A percentile compares a stretch with the other conserved stretches of the same genome.
Evolutionary conservation across 1,284 basidiomycete genomes (phyloP).

Genomic region (Naganishia albida): DNA sequence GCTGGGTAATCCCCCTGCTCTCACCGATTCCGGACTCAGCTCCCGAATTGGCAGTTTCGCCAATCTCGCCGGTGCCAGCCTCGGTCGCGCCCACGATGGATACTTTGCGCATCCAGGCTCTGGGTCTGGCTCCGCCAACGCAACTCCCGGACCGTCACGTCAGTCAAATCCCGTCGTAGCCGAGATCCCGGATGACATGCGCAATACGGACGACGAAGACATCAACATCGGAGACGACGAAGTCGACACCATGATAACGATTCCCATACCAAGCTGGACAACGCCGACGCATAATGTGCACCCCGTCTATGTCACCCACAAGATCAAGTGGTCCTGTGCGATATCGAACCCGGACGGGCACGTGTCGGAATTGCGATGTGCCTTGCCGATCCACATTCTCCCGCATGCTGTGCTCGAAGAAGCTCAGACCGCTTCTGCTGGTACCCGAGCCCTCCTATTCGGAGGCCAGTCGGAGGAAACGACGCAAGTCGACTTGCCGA

Average conservation of each 20-base stretch:
- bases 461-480: constrained; percentile 59
- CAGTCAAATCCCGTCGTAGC: constrained; percentile 9
- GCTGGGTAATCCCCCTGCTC: constrained; percentile 23
- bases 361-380: constrained; percentile 85
- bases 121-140: constrained; percentile 8
- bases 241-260: constrained; percentile 55
- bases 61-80: constrained; percentile 22
- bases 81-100: constrained; percentile 31
- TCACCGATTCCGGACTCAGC: constrained; percentile 25
- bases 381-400: constrained; percentile 80
- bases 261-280: constrained; percentile 56
- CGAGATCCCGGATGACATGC: constrained; percentile 33
- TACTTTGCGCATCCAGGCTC: constrained; percentile 24
- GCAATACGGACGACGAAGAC: constrained; percentile 39
- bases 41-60: constrained; percentile 28
- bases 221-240: constrained; percentile 54
- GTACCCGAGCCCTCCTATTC: constrained; percentile 68
- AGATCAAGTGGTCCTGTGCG: constrained; percentile 61
- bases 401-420: constrained; percentile 72
- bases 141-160: constrained; percentile 26
- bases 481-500: constrained; percentile 72
- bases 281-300: constrained; percentile 62
- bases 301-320: constrained; percentile 71
- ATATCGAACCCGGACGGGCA: constrained; percentile 85
- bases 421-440: constrained; percentile 67